Evolutionary conservation across 2,329 filamentous ascomycete species (phyloP).

Genomic region (Aschersonia sp.): DNA sequence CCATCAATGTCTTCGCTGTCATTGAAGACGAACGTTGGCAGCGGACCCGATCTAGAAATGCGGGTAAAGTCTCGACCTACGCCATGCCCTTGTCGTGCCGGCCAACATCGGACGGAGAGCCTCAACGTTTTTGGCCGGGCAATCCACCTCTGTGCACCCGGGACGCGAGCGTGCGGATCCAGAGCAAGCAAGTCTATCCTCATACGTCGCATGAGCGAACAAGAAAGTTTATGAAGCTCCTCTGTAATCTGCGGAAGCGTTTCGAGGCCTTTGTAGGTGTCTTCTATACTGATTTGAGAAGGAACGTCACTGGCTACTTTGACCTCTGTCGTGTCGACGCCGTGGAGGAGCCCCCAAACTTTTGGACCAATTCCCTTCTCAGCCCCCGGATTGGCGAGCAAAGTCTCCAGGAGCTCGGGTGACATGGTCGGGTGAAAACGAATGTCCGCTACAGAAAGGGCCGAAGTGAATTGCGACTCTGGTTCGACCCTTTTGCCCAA

Average conservation of each 20-base stretch:
- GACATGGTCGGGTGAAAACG: slow-evolving; percentile 49
- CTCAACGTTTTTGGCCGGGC: slow-evolving; percentile 71
- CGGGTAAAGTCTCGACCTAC: slow-evolving; percentile 48
- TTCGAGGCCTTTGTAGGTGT: slow-evolving; percentile 67
- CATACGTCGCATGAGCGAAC: slow-evolving; percentile 65
- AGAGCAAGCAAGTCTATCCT: slow-evolving; percentile 54
- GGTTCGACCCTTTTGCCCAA: slow-evolving; percentile 16
- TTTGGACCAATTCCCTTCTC: slow-evolving; percentile 57
- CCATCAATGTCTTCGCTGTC: slow-evolving; percentile 40
- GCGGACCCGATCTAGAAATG: slow-evolving; percentile 57
- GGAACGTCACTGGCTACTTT: slow-evolving; percentile 57
- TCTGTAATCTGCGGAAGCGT: slow-evolving; percentile 46
- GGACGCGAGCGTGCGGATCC: slow-evolving; percentile 21
- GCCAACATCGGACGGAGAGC: slow-evolving; percentile 56
- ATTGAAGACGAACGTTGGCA: slow-evolving; percentile 62
- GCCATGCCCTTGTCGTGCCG: slow-evolving; percentile 17
- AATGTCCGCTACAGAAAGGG: slow-evolving; percentile 51
- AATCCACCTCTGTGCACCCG: slow-evolving; percentile 42
- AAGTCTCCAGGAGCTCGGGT: slow-evolving; percentile 46
- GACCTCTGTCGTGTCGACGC: slow-evolving; percentile 63
- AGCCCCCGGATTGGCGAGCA: slow-evolving; percentile 56
- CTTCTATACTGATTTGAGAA: slow-evolving; percentile 85
- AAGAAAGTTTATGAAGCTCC: slow-evolving; percentile 54
- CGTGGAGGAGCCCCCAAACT: slow-evolving; percentile 69
- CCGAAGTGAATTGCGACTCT: slow-evolving; percentile 20